Conservation (phyloP, 257 asterid genomes). For the Solanum rostratum region DNA sequence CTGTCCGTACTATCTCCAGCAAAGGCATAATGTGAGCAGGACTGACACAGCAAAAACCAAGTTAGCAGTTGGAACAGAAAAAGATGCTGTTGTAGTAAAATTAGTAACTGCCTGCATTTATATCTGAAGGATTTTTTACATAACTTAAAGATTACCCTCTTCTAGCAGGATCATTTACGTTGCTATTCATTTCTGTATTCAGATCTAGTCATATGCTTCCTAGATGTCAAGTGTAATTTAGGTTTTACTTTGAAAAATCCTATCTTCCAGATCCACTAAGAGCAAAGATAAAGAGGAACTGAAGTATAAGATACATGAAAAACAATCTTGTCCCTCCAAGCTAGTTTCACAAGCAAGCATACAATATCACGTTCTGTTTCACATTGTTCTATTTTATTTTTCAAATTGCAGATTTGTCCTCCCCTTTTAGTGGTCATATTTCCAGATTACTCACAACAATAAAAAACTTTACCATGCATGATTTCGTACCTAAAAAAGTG, state of each 20-base stretch:
- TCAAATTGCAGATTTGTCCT: background rate
- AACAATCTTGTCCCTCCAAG: background rate
- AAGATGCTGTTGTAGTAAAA: background rate
- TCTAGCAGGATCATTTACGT: background rate
- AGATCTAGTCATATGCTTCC: background rate
- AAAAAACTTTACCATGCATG: background rate
- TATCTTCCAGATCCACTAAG: background rate
- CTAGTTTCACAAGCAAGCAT: background rate
- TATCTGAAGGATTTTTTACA: background rate
- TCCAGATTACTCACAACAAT: background rate
- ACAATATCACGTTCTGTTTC: background rate
- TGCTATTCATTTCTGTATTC: background rate
- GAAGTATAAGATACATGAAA: background rate
- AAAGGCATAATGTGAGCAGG: constrained; percentile 99
- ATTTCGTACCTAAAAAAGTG: constrained; percentile 84
- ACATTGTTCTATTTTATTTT: background rate
- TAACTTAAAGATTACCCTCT: background rate
- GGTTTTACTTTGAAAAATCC: background rate
- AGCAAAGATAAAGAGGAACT: background rate
- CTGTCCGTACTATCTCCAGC: constrained; percentile 82
- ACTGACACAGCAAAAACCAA: constrained; percentile 35
- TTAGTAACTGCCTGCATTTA: background rate
- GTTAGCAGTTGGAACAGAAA: constrained; percentile 7
- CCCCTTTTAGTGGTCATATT: background rate
- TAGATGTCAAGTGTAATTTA: background rate